These are phyloP conservation scores for Thelonectria rubi DNA, from an alignment of 2,329 filamentous ascomycete species.

Conservation along the genomic window DNA sequence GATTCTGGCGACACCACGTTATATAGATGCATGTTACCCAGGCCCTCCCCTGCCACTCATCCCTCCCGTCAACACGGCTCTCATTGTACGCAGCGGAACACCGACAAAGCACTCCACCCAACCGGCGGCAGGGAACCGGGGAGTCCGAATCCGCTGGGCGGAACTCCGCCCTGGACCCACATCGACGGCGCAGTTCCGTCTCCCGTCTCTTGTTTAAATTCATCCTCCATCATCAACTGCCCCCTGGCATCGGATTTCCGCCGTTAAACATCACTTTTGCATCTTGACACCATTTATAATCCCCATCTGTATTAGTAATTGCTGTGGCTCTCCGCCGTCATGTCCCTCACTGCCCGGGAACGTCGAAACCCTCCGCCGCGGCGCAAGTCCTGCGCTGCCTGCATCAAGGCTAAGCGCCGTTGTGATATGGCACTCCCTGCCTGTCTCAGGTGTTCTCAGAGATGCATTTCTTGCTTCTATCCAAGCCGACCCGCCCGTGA, in stretches of 20 bases:
- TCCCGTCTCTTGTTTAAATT: background rate
- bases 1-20: background rate
- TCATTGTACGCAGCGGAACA: background rate
- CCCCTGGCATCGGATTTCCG: conserved; percentile 10
- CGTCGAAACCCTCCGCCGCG: conserved; percentile 56
- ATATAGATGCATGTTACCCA: background rate
- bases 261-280: background rate
- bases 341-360: conserved; percentile 48
- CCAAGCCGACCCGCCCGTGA: conserved; percentile 30
- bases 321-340: conserved; percentile 14
- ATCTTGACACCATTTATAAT: background rate
- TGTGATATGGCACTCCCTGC: conserved; percentile 62
- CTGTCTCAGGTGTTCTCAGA: conserved; percentile 62
- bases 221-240: background rate
- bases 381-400: conserved; percentile 66
- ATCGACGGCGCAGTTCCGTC: conserved; percentile 29
- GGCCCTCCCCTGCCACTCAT: background rate
- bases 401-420: conserved; percentile 65
- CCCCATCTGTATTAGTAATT: background rate
- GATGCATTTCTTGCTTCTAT: conserved; percentile 59
- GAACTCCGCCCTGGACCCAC: conserved; percentile 42
- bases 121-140: conserved; percentile 6
- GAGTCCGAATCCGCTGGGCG: conserved; percentile 30
- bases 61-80: background rate
- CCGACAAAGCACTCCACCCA: conserved; percentile 25